These are phyloP conservation scores for Theileria parva DNA, from an alignment of 169 alveolate species.

Conservation along the genomic window DNA sequence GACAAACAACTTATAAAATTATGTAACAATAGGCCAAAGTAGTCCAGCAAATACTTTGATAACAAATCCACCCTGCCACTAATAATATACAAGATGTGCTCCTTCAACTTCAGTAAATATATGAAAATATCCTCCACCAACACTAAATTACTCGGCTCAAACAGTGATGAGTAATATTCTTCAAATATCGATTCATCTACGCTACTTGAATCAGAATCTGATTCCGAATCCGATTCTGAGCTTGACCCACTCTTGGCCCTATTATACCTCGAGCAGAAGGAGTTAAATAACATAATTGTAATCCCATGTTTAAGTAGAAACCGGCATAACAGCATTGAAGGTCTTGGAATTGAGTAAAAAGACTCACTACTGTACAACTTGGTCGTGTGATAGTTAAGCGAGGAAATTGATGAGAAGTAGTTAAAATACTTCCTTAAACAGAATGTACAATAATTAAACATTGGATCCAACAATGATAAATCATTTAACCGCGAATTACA, in stretches of 20 bases:
- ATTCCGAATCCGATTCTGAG: conserved; percentile 24
- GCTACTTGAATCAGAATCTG: conserved; percentile 11
- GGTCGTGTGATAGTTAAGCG: conserved; percentile 11
- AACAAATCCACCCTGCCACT: conserved; percentile 6
- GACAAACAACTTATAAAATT: conserved; percentile 54
- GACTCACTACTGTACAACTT: conserved; percentile 29
- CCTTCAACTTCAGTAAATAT: conserved; percentile 23
- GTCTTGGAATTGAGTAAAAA: conserved; percentile 24
- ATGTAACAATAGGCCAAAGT: conserved; percentile 18
- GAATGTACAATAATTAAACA: conserved; percentile 23
- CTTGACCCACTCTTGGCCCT: not conserved
- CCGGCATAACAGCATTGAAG: conserved; percentile 42
- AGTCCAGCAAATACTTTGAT: conserved; percentile 30
- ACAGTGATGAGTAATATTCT: conserved; percentile 5
- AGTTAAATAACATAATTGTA: conserved; percentile 32
- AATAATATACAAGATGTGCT: conserved; percentile 10
- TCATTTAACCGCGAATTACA: conserved; percentile 19
- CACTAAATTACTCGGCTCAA: conserved; percentile 26
- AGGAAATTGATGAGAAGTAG: conserved; percentile 11
- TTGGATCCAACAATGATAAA: conserved; percentile 30
- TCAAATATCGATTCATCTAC: conserved; percentile 7
- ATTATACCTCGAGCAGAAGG: not conserved
- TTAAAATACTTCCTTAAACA: conserved; percentile 24
- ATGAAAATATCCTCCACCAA: conserved; percentile 29
- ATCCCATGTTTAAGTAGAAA: conserved; percentile 58